phyloP scores from a whole-genome alignment of 2,329 filamentous ascomycete species.

The Thielaviopsis cerberus region DNA sequence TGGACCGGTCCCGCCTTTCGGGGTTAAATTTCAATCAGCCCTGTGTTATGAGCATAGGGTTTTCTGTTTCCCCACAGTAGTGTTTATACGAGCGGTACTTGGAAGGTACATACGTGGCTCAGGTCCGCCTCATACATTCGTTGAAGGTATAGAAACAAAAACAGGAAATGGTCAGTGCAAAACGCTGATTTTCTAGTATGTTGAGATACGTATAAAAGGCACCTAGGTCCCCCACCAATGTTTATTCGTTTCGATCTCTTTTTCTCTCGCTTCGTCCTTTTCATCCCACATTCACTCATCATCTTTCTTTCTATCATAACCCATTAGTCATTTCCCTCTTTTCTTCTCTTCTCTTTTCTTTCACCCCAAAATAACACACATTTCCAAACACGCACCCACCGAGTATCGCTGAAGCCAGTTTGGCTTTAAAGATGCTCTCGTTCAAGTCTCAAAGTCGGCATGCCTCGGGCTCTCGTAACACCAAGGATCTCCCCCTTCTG shows the following conservation, averaged over 20 bases:
- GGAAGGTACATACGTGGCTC: not conserved
- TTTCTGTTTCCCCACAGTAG: not conserved
- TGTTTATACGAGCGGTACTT: not conserved
- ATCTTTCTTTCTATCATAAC: conserved; percentile 1
- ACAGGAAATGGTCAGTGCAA: not conserved
- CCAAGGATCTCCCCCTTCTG: not conserved
- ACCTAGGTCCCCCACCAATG: not conserved
- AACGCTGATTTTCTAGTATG: not conserved
- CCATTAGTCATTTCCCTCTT: conserved; percentile 10
- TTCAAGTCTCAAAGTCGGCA: not conserved
- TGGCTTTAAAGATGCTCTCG: not conserved
- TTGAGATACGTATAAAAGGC: not conserved
- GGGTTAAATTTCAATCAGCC: not conserved
- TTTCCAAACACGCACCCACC: not conserved
- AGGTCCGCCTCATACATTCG: not conserved
- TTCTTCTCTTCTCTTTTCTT: conserved; percentile 4
- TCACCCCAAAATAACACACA: not conserved
- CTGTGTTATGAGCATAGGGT: not conserved
- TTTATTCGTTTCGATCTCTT: not conserved
- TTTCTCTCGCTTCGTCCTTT: not conserved
- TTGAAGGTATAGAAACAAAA: not conserved
- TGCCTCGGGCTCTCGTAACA: not conserved
- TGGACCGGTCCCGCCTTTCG: not conserved
- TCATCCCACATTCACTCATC: not conserved
- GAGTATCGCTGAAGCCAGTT: not conserved